Base-by-base conservation (phyloP, 768 basidiomycete genomes). In the Psilocybe cyanescens region DNA sequence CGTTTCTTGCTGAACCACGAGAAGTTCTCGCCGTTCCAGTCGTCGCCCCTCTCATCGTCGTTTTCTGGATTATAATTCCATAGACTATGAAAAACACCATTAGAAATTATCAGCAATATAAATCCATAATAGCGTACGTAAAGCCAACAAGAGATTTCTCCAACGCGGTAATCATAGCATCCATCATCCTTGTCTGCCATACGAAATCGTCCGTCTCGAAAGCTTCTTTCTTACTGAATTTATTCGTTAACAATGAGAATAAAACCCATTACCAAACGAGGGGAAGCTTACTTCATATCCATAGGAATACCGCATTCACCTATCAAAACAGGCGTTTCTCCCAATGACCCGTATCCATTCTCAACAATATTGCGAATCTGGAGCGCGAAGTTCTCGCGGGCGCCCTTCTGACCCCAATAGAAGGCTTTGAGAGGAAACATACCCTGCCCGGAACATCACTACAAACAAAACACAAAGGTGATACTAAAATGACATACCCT, bases 21-120 rank as follows among this genome's bases (percentile, higher is more conserved):
- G 72, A 99, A 98, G 76, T 96, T 97, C 75, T 99, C 96, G 56
- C 92, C 94, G 68, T 96, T 97, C 96, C 96, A 97, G 71, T 88
- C 75, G 71, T 98, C 97, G 12, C 97, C 97, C 28, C 74, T 67
- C 16, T 73, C 67, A 71, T 98, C 95, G 41, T 83, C 82, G 74
- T 98, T 99, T 55, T 82, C 78, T 0, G 96, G 91, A 68, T 98
- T 97, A 73, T 97, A 98, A 61, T 92, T 94, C 97, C 97, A 98
- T 5, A 98, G 75, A 1, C 95, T 97, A 56, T 55, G 19, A 19
- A 24, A 24, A 24, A 24, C 24, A 24, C 24, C 24, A 24, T 24
- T 24, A 24, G 24, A 24, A 24, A 24, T 24, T 24, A 24, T 24
- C 24, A 24, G 24, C 24, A 24, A 24, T 24, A 24, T 24, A 24